Evolutionary conservation across 2,329 filamentous ascomycete species (phyloP), one percentile per base, ranked within the genome.

Genomic region (Colletotrichum lini): DNA sequence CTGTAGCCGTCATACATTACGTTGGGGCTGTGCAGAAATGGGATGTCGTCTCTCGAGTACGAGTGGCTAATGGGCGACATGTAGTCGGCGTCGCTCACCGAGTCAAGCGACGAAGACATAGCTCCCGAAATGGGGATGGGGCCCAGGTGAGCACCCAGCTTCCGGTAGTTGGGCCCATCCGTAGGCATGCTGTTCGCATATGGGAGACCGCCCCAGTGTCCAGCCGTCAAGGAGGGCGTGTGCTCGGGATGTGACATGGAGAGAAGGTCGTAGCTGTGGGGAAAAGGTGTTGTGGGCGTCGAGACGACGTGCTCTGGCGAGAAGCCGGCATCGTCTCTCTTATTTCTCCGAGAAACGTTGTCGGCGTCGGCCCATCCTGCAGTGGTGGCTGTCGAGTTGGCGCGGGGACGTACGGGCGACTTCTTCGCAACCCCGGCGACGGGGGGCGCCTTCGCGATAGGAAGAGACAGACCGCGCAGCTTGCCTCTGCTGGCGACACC

Each of bases 401-500:
- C 83, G 67, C 86, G 81, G 26, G 82, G 78, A 63, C 86, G 82
- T 15, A 82, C 76, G 15, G 78, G 77, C 15, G 85, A 78, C 79
- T 87, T 87, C 81, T 89, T 90, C 62, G 80, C 77, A 67, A 84
- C 81, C 60, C 82, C 83, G 53, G 84, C 80, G 75, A 89, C 88
- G 0, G 88, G 88, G 26, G 88, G 86, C 12, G 88, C 83, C 79
- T 90, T 91, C 67, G 89, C 90, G 73, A 92, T 87, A 70, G 90
- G 90, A 69, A 97, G 85, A 67, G 95, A 95, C 75, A 98, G 87
- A 49, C 96, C 96, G 73, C 96, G 91, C 74, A 98, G 90, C 86
- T 98, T 98, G 79, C 96, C 96, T 78, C 96, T 92, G 83, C 95
- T 98, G 67, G 96, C 96, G 70, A 98, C 96, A 62, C 96, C 96